Percentiles rank a stretch among this genome's conserved stretches.
phyloP scores from a whole-genome alignment of 1,284 basidiomycete species.

The Leccinum huronense region DNA sequence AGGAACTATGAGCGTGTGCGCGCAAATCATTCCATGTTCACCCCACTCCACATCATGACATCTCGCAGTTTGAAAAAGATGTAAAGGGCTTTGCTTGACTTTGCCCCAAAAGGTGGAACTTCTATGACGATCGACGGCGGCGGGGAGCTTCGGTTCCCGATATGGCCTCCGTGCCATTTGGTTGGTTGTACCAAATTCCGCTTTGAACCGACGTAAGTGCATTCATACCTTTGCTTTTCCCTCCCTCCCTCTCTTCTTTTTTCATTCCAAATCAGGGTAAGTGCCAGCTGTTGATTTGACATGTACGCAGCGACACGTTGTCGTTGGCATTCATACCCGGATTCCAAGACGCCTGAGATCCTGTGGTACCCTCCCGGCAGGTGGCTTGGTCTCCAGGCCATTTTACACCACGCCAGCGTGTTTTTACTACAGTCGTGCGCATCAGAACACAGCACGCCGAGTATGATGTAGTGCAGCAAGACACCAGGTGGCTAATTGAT shows the following conservation, averaged over 20 bases:
- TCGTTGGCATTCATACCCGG: slow-evolving; percentile 2
- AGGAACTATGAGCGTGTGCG: not conserved
- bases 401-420: slow-evolving; percentile 10
- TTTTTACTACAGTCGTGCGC: slow-evolving; percentile 3
- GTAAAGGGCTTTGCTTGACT: slow-evolving; percentile 22
- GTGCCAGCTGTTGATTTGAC: slow-evolving; percentile 23
- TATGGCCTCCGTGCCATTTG: slow-evolving; percentile 14
- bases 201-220: slow-evolving; percentile 18
- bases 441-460: slow-evolving; percentile 11
- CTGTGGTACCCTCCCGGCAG: not conserved
- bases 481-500: slow-evolving; percentile 11
- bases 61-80: slow-evolving; percentile 17
- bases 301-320: slow-evolving; percentile 29
- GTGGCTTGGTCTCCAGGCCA: slow-evolving; percentile 5
- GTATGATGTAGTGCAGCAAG: slow-evolving; percentile 11
- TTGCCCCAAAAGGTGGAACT: slow-evolving; percentile 21
- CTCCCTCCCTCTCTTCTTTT: not conserved
- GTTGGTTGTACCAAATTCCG: slow-evolving; percentile 4
- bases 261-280: slow-evolving; percentile 8
- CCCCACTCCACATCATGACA: slow-evolving; percentile 5
- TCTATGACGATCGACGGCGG: slow-evolving; percentile 29
- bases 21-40: slow-evolving; percentile 8
- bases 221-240: not conserved
- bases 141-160: slow-evolving; percentile 30
- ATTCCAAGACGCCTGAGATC: slow-evolving; percentile 9